Base-by-base conservation (phyloP, 1,139 yeast genomes). In the Taphrina sp. region DNA sequence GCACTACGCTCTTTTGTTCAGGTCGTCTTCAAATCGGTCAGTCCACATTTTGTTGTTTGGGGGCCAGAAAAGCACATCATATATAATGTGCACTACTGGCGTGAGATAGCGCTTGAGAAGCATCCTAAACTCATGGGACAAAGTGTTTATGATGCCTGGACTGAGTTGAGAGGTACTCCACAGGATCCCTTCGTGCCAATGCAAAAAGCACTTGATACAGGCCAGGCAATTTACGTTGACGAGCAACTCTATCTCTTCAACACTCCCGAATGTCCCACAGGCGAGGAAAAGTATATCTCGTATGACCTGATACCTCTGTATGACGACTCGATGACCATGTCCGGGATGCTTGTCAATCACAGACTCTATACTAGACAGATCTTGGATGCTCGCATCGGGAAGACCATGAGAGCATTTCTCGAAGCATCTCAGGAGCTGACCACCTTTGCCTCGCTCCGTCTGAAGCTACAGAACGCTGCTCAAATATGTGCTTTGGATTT, bases 41-140 rank as follows among this genome's bases (percentile, higher is more conserved):
- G 8, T 8, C 38, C 47, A 5, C 47, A 43, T 16, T 43, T 36
- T n/a, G 19, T 43, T 10, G 14, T 20, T 3, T 43, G 47, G 47
- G 47, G 47, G 2, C 20, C 19, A 5, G 29, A 43, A 12, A 7
- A 29, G 38, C 20, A 29, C 14, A 16, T 26, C 19, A 43, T 43
- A 26, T 43, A 43, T 28, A 43, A 43, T 33, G 38, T 33, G n/a
- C 38, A 36, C 3, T 43, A 31, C 19, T 43, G 47, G 36, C 12
- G 37, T 19, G 38, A 31, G 10, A 31, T 33, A 7, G 36, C 35
- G 7, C 19, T 23, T 36, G 31, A 33, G 38, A 19, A 10, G 17
- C 37, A 29, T 43, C 47, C 47, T 5, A 28, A 31, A 3, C 28
- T 31, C 19, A 43, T 43, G 47, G 47, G 47, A 31, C 38, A 43